Conservation (phyloP, 1,284 basidiomycete genomes). For the Mrakiaceae sp. region DNA sequence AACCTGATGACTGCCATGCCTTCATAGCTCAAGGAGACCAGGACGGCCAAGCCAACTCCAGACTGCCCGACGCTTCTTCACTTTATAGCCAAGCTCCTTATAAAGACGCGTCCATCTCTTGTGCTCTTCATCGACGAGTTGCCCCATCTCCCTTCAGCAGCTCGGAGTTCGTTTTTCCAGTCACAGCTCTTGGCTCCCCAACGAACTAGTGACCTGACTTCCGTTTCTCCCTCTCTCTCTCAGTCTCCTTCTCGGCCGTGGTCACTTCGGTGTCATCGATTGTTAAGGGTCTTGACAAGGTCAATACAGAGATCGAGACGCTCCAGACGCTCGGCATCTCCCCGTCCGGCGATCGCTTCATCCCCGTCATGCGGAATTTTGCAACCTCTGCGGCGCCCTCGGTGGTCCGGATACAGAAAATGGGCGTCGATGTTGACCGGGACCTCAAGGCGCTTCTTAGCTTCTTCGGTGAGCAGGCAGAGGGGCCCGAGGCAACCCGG, state of each 20-base stretch:
- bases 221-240: not conserved
- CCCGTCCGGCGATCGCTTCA: slow-evolving; percentile 48
- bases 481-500: slow-evolving; percentile 48
- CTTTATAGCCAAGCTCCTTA: slow-evolving; percentile 64
- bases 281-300: slow-evolving; percentile 46
- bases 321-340: slow-evolving; percentile 31
- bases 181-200: slow-evolving; percentile 9
- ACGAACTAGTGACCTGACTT: not conserved
- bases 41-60: slow-evolving; percentile 51
- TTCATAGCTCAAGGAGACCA: slow-evolving; percentile 62
- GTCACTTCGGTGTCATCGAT: slow-evolving; percentile 50
- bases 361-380: slow-evolving; percentile 59
- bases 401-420: slow-evolving; percentile 53
- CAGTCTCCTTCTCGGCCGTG: slow-evolving; percentile 60
- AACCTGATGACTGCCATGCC: not conserved
- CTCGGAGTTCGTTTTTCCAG: slow-evolving; percentile 46
- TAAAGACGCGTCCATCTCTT: slow-evolving; percentile 53
- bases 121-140: slow-evolving; percentile 69
- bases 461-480: slow-evolving; percentile 58
- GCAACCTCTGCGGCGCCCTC: slow-evolving; percentile 41
- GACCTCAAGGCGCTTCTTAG: slow-evolving; percentile 49
- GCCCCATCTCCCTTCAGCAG: slow-evolving; percentile 68
- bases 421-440: slow-evolving; percentile 45
- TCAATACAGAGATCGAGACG: slow-evolving; percentile 47
- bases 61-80: slow-evolving; percentile 77